Evolutionary conservation across 768 basidiomycete genomes (phyloP).

Genomic region (Trichaptum fuscoviolaceum): DNA sequence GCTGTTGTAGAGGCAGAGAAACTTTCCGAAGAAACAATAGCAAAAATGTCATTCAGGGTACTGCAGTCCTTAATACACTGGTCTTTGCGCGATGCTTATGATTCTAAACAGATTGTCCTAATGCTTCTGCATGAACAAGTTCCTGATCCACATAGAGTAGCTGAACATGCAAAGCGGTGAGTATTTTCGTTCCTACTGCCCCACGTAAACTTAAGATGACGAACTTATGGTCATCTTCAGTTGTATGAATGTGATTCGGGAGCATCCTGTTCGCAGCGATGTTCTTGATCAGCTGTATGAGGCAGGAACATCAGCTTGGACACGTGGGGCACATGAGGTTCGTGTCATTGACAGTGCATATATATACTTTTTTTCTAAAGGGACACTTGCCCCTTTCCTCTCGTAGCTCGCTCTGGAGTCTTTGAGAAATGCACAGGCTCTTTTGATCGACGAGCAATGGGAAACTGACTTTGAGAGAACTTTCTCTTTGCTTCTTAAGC

Average conservation of each 20-base stretch:
- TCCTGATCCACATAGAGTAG: constrained; percentile 61
- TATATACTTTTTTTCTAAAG: neutral
- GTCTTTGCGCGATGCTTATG: constrained; percentile 6
- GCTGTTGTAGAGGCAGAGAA: constrained; percentile 54
- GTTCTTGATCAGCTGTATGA: constrained; percentile 56
- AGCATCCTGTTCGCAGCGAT: constrained; percentile 57
- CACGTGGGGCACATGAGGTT: constrained; percentile 73
- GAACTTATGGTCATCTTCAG: neutral
- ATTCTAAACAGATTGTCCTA: constrained; percentile 48
- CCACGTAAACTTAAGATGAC: constrained; percentile 4
- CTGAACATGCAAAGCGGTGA: constrained; percentile 63
- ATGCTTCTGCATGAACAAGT: constrained; percentile 65
- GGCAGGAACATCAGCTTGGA: constrained; percentile 67
- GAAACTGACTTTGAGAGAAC: constrained; percentile 39
- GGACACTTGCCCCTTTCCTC: constrained; percentile 4
- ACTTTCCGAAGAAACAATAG: constrained; percentile 42
- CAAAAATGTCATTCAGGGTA: constrained; percentile 70
- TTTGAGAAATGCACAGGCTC: constrained; percentile 51
- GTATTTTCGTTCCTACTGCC: constrained; percentile 9
- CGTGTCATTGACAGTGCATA: constrained; percentile 7
- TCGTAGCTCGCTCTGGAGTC: constrained; percentile 65
- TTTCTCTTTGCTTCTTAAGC: constrained; percentile 46
- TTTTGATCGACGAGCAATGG: constrained; percentile 55
- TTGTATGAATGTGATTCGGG: constrained; percentile 37
- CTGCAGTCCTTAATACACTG: constrained; percentile 12